phyloP scores from a whole-genome alignment of 1,284 basidiomycete genomes.

The Ceratobasidium sp. region DNA sequence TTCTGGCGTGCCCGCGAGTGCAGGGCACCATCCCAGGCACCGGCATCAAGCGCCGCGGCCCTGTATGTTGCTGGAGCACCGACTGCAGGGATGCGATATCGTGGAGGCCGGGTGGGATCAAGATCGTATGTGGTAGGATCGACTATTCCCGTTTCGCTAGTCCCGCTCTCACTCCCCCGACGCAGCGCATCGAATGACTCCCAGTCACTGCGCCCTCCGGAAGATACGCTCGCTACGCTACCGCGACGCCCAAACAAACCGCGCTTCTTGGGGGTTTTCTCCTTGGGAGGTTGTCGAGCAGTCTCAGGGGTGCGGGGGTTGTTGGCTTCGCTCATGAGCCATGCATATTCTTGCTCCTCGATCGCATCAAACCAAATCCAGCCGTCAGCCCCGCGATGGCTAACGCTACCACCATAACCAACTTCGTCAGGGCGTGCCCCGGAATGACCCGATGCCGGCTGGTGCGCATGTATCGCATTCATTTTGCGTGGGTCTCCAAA shows the following conservation, averaged over 20 bases:
- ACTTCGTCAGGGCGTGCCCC: constrained; percentile 34
- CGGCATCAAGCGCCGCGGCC: constrained; percentile 15
- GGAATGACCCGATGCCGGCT: constrained; percentile 24
- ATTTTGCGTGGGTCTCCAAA: constrained; percentile 39
- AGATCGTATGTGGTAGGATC: constrained; percentile 38
- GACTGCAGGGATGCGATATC: constrained; percentile 6
- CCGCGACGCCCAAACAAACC: constrained; percentile 27
- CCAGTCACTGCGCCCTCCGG: constrained; percentile 28
- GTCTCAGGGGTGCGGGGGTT: constrained; percentile 6
- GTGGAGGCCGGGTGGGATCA: constrained; percentile 34
- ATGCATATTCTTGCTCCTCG: constrained; percentile 38
- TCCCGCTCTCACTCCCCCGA: constrained; percentile 36
- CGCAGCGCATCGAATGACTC: constrained; percentile 37
- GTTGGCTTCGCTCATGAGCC: constrained; percentile 25
- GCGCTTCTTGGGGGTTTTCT: constrained; percentile 31
- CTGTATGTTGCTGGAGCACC: constrained; percentile 11
- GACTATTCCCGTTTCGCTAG: constrained; percentile 22
- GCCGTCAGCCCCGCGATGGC: constrained; percentile 29
- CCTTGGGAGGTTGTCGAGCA: constrained; percentile 22
- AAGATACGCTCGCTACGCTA: constrained; percentile 24
- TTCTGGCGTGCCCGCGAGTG: constrained; percentile 11
- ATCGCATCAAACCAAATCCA: constrained; percentile 40
- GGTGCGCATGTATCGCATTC: constrained; percentile 36
- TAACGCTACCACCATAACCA: constrained; percentile 21
- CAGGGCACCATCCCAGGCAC: constrained; percentile 32